Conservation (phyloP, 2,329 filamentous ascomycete genomes). For the Fragosphaeria purpurea region DNA sequence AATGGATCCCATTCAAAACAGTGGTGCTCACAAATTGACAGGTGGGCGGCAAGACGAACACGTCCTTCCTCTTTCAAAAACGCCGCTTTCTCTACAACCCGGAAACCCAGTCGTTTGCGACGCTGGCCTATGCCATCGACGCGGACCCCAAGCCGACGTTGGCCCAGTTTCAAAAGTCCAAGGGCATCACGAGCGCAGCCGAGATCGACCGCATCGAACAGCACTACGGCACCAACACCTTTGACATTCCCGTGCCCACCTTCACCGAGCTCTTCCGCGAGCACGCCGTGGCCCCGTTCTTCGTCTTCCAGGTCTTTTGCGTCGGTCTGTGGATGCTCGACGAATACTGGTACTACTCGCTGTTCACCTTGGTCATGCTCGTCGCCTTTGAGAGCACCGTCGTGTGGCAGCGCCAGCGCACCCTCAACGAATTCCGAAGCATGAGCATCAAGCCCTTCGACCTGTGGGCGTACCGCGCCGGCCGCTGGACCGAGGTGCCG, state of each 20-base stretch:
- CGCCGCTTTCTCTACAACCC: conserved; percentile 82
- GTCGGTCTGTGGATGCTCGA: conserved; percentile 97
- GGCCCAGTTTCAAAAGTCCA: conserved; percentile 66
- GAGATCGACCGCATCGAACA: conserved; percentile 74
- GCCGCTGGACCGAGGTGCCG: conserved; percentile 78
- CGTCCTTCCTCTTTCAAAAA: conserved; percentile 96
- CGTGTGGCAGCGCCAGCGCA: conserved; percentile 96
- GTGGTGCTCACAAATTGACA: conserved; percentile 18
- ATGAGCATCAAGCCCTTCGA: conserved; percentile 99
- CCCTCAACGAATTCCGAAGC: conserved; percentile 88
- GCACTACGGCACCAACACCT: conserved; percentile 92
- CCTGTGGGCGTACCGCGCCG: conserved; percentile 78
- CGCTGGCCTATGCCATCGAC: conserved; percentile 77
- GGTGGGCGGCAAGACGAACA: conserved; percentile 62
- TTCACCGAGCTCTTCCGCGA: conserved; percentile 96
- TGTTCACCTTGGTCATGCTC: conserved; percentile 98
- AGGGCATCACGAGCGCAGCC: conserved; percentile 62
- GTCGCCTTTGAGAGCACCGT: conserved; percentile 97
- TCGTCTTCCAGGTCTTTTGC: conserved; percentile 98
- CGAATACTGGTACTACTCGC: conserved; percentile 99
- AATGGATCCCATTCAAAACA: too few relatives aligned
- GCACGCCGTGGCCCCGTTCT: conserved; percentile 96
- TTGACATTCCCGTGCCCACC: conserved; percentile 93
- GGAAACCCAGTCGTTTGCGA: conserved; percentile 64
- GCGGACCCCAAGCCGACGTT: conserved; percentile 72